Evolutionary conservation across 2,329 filamentous ascomycete species (phyloP).

Genomic region (Beauveria bassiana): DNA sequence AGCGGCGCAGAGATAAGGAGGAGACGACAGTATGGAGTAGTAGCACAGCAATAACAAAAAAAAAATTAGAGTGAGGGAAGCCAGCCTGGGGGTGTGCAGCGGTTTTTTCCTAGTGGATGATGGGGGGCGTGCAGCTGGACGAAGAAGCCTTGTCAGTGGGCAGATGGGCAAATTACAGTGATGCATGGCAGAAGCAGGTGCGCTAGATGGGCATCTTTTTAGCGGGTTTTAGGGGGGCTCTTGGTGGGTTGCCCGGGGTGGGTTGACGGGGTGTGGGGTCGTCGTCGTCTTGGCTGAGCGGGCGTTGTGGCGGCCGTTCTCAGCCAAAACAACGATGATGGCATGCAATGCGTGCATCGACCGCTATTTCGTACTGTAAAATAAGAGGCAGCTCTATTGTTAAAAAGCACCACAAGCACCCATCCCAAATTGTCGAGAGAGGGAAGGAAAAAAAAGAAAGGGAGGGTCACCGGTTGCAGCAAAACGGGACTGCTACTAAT

Average conservation of each 20-base stretch:
- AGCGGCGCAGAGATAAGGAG: constrained; percentile 8
- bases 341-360: too few species aligned
- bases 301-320: too few species aligned
- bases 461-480: neutral
- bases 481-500: neutral
- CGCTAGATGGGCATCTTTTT: neutral
- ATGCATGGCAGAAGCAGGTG: constrained; percentile 1
- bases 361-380: too few species aligned
- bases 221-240: neutral
- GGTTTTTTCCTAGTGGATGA: neutral
- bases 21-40: neutral
- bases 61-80: neutral
- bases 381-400: too few species aligned
- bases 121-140: neutral
- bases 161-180: constrained; percentile 8
- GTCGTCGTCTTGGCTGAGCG: too few species aligned
- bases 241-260: neutral
- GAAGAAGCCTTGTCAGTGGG: neutral
- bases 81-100: neutral
- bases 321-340: too few species aligned
- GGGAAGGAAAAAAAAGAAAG: neutral
- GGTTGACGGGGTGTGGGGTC: neutral
- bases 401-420: too few species aligned
- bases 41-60: constrained; percentile 2
- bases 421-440: too few species aligned